Evolutionary conservation across 805 yeast species (phyloP).

Genomic region (Pichia californica): DNA sequence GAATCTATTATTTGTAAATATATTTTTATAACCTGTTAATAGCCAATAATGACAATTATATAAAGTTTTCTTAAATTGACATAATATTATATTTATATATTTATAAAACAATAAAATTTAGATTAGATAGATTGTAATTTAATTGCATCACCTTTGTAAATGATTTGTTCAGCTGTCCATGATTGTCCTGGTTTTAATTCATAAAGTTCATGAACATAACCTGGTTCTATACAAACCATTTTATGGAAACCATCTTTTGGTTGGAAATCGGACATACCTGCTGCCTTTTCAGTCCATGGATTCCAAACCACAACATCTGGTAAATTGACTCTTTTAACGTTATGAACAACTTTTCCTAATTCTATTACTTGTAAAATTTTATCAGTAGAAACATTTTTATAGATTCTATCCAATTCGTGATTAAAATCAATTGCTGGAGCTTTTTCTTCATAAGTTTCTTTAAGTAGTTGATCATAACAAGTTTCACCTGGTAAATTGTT

Average conservation of each 20-base stretch:
- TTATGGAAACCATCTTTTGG: conserved; percentile 78
- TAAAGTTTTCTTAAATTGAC: too few species aligned
- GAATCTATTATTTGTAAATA: too few species aligned
- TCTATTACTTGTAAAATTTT: conserved; percentile 63
- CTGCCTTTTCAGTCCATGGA: conserved; percentile 87
- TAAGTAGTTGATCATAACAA: conserved; percentile 71
- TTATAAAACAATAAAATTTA: too few species aligned
- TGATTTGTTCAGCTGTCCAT: conserved; percentile 68
- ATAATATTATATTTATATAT: too few species aligned
- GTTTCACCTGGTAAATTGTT: conserved; percentile 68
- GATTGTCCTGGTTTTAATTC: conserved; percentile 60
- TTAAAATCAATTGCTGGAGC: conserved; percentile 68
- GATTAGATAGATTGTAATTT: conserved; percentile 11
- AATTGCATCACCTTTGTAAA: conserved; percentile 46
- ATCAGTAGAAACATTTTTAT: conserved; percentile 49
- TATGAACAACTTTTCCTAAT: conserved; percentile 63
- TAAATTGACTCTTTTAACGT: conserved; percentile 52
- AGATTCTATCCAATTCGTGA: conserved; percentile 82
- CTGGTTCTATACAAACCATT: conserved; percentile 96
- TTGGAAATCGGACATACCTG: conserved; percentile 77
- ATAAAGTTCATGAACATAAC: conserved; percentile 68
- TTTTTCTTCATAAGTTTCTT: conserved; percentile 56
- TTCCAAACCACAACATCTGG: conserved; percentile 89
- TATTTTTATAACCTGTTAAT: too few species aligned
- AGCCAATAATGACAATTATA: too few species aligned